A percentile compares a stretch with the other conserved stretches of the same genome.
phyloP scores from a whole-genome alignment of 2,329 filamentous ascomycete species.

The Colletotrichum spinosum region DNA sequence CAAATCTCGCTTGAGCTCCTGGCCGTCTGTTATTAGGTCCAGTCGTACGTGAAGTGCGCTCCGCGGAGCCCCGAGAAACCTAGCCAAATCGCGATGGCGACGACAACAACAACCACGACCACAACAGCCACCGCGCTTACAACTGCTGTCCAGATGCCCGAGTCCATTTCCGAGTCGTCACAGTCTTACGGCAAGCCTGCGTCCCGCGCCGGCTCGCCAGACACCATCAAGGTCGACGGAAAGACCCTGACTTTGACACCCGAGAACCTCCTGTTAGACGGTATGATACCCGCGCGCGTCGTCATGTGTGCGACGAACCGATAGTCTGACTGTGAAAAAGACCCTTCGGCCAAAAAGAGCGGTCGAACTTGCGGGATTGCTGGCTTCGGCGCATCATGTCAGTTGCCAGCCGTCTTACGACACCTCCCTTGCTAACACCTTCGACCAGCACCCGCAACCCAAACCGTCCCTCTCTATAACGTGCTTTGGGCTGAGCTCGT shows the following conservation, averaged over 20 bases:
- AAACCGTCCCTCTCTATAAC: slow-evolving; percentile 80
- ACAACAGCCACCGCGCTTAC: slow-evolving; percentile 3
- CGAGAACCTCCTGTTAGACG: slow-evolving; percentile 47
- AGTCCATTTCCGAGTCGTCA: slow-evolving; percentile 35
- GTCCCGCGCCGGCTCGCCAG: slow-evolving; percentile 19
- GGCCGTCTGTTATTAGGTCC: neutral
- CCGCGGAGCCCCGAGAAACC: slow-evolving; percentile 21
- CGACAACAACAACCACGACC: slow-evolving; percentile 2
- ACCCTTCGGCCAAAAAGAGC: slow-evolving; percentile 31
- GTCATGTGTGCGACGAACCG: slow-evolving; percentile 13
- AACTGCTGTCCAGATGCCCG: slow-evolving; percentile 14
- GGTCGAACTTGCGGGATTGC: slow-evolving; percentile 38
- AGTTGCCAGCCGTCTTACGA: neutral
- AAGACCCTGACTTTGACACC: slow-evolving; percentile 47
- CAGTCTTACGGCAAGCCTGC: slow-evolving; percentile 34
- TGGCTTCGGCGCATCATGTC: slow-evolving; percentile 33
- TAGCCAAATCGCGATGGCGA: too few relatives aligned
- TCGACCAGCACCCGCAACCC: slow-evolving; percentile 32
- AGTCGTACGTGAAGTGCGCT: slow-evolving; percentile 21
- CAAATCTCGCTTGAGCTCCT: slow-evolving; percentile 1
- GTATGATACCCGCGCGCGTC: slow-evolving; percentile 42
- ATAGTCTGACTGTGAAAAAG: neutral
- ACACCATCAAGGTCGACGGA: slow-evolving; percentile 42
- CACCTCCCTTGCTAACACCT: slow-evolving; percentile 4
- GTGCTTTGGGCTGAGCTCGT: slow-evolving; percentile 82